Evolutionary conservation across 306 rosid species (phyloP), one percentile per base, ranked within the genome.

Genomic region (Quillaja saponaria): DNA sequence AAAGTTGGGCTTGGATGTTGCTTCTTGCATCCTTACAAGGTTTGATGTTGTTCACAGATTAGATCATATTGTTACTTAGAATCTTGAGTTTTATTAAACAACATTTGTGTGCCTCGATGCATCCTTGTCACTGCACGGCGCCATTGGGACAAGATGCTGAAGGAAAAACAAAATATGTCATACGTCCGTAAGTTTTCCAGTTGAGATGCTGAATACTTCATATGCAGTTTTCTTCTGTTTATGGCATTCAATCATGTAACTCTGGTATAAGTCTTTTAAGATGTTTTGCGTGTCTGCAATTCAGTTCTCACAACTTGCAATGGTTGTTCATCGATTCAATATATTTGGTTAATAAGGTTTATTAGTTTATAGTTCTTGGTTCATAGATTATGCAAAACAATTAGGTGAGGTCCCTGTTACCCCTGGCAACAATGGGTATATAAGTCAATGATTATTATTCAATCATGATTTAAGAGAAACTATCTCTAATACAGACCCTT

Each of bases 21-120:
- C 97, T 45, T 90, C 97, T 13, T 90, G 95, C 77, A 16, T 90
- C 66, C 57, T 87, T 63, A 87, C 97, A 7, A 87, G 97, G 97
- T 90, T 65, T 69, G 66, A 34, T 72, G 51, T 60, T 63, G 16
- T 39, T 21, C 31, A 63, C 47, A 25, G 11, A 25, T 57, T 34
- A 58, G 37, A 28, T 64, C 47, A 14, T 56, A 61, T 72, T 67
- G 63, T 25, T 49, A 34, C 25, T 48, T 47, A 37, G 6, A 48
- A n/a, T 19, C 34, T 59, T 10, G 15, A 14, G 42, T 53, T 66
- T 38, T 25, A 64, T 15, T 61, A 17, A 41, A 34, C 34, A 59
- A 38, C 37, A 34, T 52, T 65, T 42, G 13, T 34, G 12, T 58
- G 51, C 55, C 51, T 55, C 31, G 53, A 56, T 55, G 48, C 56